These are phyloP conservation scores for Trichophyton verrucosum DNA, from an alignment of 2,329 filamentous ascomycete species.

Conservation along the genomic window DNA sequence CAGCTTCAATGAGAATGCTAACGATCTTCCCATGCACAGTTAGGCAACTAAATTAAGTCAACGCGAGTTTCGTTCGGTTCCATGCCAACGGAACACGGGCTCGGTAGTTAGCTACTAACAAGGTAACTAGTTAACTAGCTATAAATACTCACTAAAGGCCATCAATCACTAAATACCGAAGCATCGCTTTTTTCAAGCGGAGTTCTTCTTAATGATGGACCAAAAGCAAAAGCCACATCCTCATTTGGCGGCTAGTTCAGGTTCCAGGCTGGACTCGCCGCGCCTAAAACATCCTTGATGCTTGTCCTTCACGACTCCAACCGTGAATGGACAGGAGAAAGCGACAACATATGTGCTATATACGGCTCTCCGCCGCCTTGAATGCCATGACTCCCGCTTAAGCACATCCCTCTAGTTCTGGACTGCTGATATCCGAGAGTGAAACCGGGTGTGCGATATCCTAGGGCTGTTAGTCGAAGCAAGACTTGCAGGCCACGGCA, in stretches of 20 bases:
- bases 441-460: not conserved
- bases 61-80: too few species aligned
- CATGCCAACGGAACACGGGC: too few species aligned
- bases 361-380: not conserved
- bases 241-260: not conserved
- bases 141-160: too few species aligned
- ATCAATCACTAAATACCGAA: too few species aligned
- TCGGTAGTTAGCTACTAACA: too few species aligned
- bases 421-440: not conserved
- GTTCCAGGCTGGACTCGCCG: not conserved
- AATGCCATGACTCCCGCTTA: not conserved
- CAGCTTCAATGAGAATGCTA: too few species aligned
- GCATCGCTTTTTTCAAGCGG: too few species aligned
- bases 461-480: not conserved
- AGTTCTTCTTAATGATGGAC: too few species aligned
- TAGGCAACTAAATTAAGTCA: too few species aligned
- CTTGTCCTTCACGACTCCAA: not conserved
- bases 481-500: not conserved
- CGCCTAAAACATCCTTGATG: not conserved
- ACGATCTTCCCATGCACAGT: too few species aligned
- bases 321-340: not conserved
- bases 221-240: not conserved
- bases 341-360: not conserved
- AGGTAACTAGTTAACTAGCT: too few species aligned
- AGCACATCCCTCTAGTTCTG: not conserved